Evolutionary conservation across 2,329 filamentous ascomycete species (phyloP), one percentile per base, ranked within the genome.

Genomic region (Cladosporium austrohemisphaericum): DNA sequence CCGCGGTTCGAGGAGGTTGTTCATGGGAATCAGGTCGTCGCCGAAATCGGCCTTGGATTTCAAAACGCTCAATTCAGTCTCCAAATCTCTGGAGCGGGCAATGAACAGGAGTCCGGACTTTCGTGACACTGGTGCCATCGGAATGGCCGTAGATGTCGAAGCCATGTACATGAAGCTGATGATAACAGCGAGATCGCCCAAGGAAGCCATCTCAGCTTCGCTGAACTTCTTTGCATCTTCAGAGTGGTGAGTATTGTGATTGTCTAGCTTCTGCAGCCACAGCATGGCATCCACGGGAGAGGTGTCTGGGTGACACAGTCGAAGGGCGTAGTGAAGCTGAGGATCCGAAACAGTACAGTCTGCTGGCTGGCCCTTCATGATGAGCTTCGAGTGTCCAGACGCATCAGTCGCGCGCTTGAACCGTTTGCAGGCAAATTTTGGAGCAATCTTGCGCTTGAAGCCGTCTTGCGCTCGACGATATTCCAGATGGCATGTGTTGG

Each of bases 201-300:
- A 40, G 13, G 52, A 50, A 28, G 19, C 16, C 7, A 50, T 41
- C 37, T 52, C 41, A 16, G 50, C 16, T 11, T 48, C n/a, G 11
- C 9, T 11, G 16, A 54, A 50, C 37, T 45, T 44, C 44, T 46
- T n/a, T 13, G 36, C 32, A 48, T 56, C 54, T 10, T 51, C 46
- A 10, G 43, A 14, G 26, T 50, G 41, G 2, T 29, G 50, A 32
- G 50, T 37, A 29, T 55, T 41, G 36, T 56, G 52, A 19, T 54
- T 47, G 35, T 55, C 52, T 22, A 56, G 40, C 45, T 53, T 55
- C 18, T 55, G 52, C 7, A 52, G 54, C 54, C 54, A 56, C 22
- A 54, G 23, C 10, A 23, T 37, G 9, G 52, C 52, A 25, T 35
- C 32, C 4, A 16, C 40, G 33, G 41, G 40, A 13, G 22, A 41